Evolutionary conservation across 768 basidiomycete species (phyloP).

Genomic region (Calocybe gangraenosa): DNA sequence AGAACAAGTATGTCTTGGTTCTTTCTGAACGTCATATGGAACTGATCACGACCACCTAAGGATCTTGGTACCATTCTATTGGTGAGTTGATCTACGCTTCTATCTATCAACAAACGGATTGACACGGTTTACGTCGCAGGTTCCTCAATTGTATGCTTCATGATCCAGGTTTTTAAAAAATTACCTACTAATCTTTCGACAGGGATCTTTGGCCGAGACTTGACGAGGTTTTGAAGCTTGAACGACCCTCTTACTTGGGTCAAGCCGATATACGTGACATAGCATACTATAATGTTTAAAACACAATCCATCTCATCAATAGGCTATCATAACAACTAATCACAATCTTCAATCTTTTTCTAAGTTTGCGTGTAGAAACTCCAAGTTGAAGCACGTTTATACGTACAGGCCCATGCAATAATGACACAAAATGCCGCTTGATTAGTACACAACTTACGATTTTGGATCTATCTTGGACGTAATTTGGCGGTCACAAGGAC

Average conservation of each 20-base stretch:
- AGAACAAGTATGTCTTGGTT: conserved; percentile 55
- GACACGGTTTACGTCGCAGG: neutral
- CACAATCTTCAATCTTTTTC: too few species aligned
- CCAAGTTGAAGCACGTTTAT: too few species aligned
- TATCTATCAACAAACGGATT: neutral
- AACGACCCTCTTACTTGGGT: neutral
- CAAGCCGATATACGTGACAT: too few species aligned
- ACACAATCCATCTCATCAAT: too few species aligned
- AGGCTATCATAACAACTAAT: too few species aligned
- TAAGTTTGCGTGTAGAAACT: too few species aligned
- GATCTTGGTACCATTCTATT: conserved; percentile 14
- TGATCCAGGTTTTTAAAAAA: neutral
- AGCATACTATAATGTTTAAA: too few species aligned
- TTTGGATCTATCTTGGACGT: too few species aligned
- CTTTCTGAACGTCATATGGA: neutral
- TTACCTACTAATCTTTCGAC: neutral
- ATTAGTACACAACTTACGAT: too few species aligned
- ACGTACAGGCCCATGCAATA: too few species aligned
- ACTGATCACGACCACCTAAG: neutral
- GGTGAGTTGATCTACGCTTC: neutral
- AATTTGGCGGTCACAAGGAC: too few species aligned
- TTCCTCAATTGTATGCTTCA: conserved; percentile 9
- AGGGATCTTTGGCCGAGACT: conserved; percentile 39
- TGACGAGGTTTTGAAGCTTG: conserved; percentile 61
- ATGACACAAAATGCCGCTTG: too few species aligned